These are phyloP conservation scores for Lichtheimia hyalospora DNA, from an alignment of 371 early-diverging fungal genomes.

Conservation along the genomic window DNA sequence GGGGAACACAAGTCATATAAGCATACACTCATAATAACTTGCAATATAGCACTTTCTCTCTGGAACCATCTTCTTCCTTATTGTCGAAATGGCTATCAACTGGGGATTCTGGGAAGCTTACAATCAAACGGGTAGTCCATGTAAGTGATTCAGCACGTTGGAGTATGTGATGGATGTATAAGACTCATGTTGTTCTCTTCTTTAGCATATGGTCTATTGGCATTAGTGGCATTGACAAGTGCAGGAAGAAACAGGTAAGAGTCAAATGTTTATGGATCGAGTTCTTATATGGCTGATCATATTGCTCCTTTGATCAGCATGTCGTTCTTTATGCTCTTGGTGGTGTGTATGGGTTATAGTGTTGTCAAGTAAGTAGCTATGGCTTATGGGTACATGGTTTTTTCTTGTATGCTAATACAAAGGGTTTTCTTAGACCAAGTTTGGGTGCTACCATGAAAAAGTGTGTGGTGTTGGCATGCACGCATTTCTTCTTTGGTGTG, in stretches of 20 bases:
- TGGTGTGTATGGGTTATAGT: slow-evolving; percentile 94
- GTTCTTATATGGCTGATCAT: background rate
- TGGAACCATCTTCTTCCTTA: slow-evolving; percentile 4
- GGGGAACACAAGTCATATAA: background rate
- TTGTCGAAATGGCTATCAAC: slow-evolving; percentile 68
- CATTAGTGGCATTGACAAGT: slow-evolving; percentile 75
- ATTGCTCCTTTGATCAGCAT: slow-evolving; percentile 53
- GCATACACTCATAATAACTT: background rate
- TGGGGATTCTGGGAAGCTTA: slow-evolving; percentile 84
- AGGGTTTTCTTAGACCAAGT: slow-evolving; percentile 62
- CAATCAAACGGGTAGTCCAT: slow-evolving; percentile 61
- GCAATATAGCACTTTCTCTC: slow-evolving; percentile 14
- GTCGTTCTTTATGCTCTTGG: slow-evolving; percentile 93
- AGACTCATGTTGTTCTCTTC: background rate
- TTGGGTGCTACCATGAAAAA: slow-evolving; percentile 89
- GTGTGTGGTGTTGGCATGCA: slow-evolving; percentile 71
- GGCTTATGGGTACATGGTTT: background rate
- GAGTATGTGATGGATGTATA: background rate
- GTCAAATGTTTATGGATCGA: background rate
- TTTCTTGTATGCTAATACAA: background rate
- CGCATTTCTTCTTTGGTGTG: slow-evolving; percentile 88
- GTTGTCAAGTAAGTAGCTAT: slow-evolving; percentile 73
- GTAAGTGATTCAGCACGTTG: slow-evolving; percentile 5
- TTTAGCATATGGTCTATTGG: slow-evolving; percentile 57
- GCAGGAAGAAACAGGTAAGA: slow-evolving; percentile 82